Evolutionary conservation across 2,329 filamentous ascomycete species (phyloP), one percentile per base, ranked within the genome.

Genomic region (Exophiala bonariae): DNA sequence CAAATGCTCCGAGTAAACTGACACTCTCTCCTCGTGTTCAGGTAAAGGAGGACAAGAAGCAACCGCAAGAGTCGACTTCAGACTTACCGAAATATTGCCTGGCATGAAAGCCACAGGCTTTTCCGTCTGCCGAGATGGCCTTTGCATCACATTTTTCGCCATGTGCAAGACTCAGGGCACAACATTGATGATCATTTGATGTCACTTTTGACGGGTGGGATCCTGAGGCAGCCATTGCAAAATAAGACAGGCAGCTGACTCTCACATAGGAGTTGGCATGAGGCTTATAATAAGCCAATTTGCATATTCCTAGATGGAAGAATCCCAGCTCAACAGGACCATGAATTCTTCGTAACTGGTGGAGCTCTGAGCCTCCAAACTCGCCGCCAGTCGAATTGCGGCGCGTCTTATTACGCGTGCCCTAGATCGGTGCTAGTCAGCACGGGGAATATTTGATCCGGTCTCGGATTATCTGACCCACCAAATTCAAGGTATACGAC

Each of bases 291-390:
- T n/a, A n/a, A n/a, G n/a, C n/a, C n/a, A n/a, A n/a, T n/a, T n/a
- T n/a, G n/a, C n/a, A n/a, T n/a, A n/a, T n/a, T n/a, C n/a, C n/a
- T n/a, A n/a, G n/a, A n/a, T n/a, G n/a, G n/a, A n/a, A n/a, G n/a
- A n/a, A n/a, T n/a, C n/a, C n/a, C n/a, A n/a, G n/a, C n/a, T n/a
- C n/a, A n/a, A n/a, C n/a, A n/a, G n/a, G n/a, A n/a, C n/a, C n/a
- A n/a, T n/a, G n/a, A n/a, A n/a, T n/a, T n/a, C n/a, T n/a, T n/a
- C n/a, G 0, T 77, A 85, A 59, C 73, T 78, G 1, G 66, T 87
- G 2, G 78, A 87, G 63, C 72, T 87, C 7, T 72, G 87, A n/a
- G 79, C 83, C 0, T 83, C 87, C 66, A 80, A 68, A 23, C 71
- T 87, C 11, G 66, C 70, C 50, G 46, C 57, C 18, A 63, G 60